Conservation (phyloP, 345 rosid genomes). For the Melastoma malabathricum region DNA sequence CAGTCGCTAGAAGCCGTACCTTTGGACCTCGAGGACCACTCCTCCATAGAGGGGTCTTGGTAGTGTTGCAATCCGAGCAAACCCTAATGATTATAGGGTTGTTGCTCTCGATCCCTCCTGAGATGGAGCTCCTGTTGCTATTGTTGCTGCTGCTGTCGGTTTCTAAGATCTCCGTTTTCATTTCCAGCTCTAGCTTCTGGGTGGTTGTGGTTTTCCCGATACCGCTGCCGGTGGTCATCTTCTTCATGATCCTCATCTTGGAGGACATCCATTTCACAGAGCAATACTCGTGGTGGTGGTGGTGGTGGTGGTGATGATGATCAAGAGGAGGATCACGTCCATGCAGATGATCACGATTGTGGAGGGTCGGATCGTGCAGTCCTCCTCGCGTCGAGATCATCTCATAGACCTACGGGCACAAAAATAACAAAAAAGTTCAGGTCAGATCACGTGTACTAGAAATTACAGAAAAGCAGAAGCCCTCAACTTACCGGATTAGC, state of each 20-base stretch:
- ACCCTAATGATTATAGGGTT: slow-evolving; percentile 29
- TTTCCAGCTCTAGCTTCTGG: slow-evolving; percentile 1
- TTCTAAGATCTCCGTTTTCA: background rate
- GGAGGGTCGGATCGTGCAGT: no score
- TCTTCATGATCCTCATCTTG: slow-evolving; percentile 75
- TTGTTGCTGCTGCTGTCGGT: background rate
- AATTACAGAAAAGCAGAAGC: no score
- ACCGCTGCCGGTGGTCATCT: slow-evolving; percentile 38
- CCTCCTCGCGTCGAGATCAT: no score
- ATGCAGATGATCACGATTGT: no score
- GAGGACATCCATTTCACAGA: slow-evolving; percentile 71
- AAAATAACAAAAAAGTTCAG: no score
- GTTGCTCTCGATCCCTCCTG: slow-evolving; percentile 20
- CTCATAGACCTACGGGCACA: no score
- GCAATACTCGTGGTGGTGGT: background rate
- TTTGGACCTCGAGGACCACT: slow-evolving; percentile 92
- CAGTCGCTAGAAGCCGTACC: slow-evolving; percentile 24
- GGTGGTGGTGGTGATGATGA: no score
- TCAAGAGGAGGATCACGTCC: no score
- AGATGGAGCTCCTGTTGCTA: background rate
- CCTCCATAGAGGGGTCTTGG: slow-evolving; percentile 96
- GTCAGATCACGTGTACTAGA: no score
- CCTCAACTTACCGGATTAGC: no score
- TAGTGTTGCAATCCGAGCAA: slow-evolving; percentile 85
- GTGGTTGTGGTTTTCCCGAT: background rate